Evolutionary conservation across 2,329 filamentous ascomycete genomes (phyloP).

Genomic region (Mycosphaerella sp.): DNA sequence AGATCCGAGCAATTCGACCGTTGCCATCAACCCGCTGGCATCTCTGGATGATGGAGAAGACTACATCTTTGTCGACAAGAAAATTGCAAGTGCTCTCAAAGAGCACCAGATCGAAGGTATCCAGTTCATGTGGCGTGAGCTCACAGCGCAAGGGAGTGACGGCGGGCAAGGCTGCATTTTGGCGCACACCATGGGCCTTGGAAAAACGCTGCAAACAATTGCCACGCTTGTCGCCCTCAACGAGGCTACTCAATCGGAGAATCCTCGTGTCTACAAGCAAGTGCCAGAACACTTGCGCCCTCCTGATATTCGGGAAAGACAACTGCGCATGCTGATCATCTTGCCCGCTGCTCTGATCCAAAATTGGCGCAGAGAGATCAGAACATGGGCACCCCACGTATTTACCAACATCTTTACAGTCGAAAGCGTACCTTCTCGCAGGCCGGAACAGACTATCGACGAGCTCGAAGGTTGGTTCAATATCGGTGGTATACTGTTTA

Average conservation of each 20-base stretch:
- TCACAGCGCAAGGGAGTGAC: slow-evolving; percentile 52
- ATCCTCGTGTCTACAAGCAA: slow-evolving; percentile 54
- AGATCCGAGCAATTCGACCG: slow-evolving; percentile 20
- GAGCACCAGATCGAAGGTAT: slow-evolving; percentile 75
- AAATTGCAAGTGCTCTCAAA: slow-evolving; percentile 63
- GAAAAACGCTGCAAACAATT: slow-evolving; percentile 85
- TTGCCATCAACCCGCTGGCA: slow-evolving; percentile 61
- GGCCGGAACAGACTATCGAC: slow-evolving; percentile 24
- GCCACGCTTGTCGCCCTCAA: slow-evolving; percentile 71
- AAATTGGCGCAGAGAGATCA: slow-evolving; percentile 77
- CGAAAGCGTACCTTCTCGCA: slow-evolving; percentile 34
- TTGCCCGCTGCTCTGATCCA: slow-evolving; percentile 68
- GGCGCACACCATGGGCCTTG: slow-evolving; percentile 85
- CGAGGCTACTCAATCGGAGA: slow-evolving; percentile 55
- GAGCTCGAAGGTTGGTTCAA: slow-evolving; percentile 55
- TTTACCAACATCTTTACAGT: slow-evolving; percentile 55
- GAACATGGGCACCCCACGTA: slow-evolving; percentile 54
- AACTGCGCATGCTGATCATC: slow-evolving; percentile 62
- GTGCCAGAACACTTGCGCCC: slow-evolving; percentile 57
- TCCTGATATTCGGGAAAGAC: slow-evolving; percentile 31
- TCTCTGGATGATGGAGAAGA: slow-evolving; percentile 50
- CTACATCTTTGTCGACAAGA: slow-evolving; percentile 57
- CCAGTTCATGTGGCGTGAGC: slow-evolving; percentile 81
- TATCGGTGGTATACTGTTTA: slow-evolving; percentile 64
- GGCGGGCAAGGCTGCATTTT: slow-evolving; percentile 67